Conservation (phyloP, 2,329 filamentous ascomycete genomes). For the Lecanoromycetidae sp. region DNA sequence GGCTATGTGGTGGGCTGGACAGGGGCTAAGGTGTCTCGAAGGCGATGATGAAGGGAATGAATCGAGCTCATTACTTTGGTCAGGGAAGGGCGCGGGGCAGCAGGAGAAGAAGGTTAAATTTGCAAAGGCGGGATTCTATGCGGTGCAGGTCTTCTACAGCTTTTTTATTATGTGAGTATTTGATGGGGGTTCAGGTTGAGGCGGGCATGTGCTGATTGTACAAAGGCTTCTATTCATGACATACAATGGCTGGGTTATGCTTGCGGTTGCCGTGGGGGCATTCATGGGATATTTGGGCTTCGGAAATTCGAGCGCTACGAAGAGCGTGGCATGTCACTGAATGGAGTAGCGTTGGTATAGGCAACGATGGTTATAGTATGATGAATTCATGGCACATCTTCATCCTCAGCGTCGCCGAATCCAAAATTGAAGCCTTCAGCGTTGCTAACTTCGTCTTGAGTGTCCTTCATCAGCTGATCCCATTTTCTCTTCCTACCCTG, state of each 20-base stretch:
- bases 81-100: conserved; percentile 58
- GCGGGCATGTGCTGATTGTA: conserved; percentile 11
- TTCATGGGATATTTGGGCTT: conserved; percentile 81
- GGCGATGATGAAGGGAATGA: conserved; percentile 25
- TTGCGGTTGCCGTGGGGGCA: conserved; percentile 76
- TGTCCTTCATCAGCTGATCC: conserved; percentile 60
- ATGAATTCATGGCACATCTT: conserved; percentile 33
- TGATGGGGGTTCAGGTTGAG: background rate
- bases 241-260: conserved; percentile 98
- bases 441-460: conserved; percentile 27
- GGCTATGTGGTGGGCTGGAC: background rate
- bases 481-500: conserved; percentile 68
- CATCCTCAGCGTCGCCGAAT: conserved; percentile 46
- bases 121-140: conserved; percentile 74
- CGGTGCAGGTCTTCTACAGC: conserved; percentile 90
- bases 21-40: conserved; percentile 13
- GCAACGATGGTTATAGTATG: background rate
- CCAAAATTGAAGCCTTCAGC: conserved; percentile 48
- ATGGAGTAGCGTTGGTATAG: background rate
- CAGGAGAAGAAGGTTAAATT: conserved; percentile 59
- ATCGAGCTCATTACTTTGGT: conserved; percentile 57
- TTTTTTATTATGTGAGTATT: conserved; percentile 94
- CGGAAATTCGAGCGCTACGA: conserved; percentile 58
- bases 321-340: conserved; percentile 86
- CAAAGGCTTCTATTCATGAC: conserved; percentile 97